phyloP scores from a whole-genome alignment of 1,139 yeast genomes.

The Blastobotrys elegans region DNA sequence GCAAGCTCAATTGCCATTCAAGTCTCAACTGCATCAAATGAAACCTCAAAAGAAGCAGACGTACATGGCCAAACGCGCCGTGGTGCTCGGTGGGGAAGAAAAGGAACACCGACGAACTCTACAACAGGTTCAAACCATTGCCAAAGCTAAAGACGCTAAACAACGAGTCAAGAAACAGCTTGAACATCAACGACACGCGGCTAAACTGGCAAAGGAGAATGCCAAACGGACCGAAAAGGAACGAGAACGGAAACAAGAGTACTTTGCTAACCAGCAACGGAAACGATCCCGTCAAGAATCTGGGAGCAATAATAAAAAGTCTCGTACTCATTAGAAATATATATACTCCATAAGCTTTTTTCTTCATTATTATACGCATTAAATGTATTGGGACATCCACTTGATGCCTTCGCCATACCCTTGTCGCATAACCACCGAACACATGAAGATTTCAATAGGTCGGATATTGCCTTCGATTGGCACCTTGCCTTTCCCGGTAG shows the following conservation, averaged over 20 bases:
- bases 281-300: slow-evolving; percentile 44
- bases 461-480: slow-evolving; percentile 71
- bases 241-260: slow-evolving; percentile 81
- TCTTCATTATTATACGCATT: slow-evolving; percentile 21
- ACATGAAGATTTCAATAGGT: slow-evolving; percentile 96
- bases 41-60: slow-evolving; percentile 82
- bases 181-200: slow-evolving; percentile 68
- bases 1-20: slow-evolving; percentile 78
- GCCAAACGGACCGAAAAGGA: slow-evolving; percentile 71
- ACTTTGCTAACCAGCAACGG: slow-evolving; percentile 66
- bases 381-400: slow-evolving; percentile 94
- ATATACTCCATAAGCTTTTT: background rate
- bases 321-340: slow-evolving; percentile 4
- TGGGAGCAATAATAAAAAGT: background rate
- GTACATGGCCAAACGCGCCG: slow-evolving; percentile 88
- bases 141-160: slow-evolving; percentile 82
- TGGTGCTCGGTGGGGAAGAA: slow-evolving; percentile 86
- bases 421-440: slow-evolving; percentile 94
- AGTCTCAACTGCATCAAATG: slow-evolving; percentile 71
- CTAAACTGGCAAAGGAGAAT: slow-evolving; percentile 68
- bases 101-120: slow-evolving; percentile 87
- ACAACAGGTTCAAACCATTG: slow-evolving; percentile 79
- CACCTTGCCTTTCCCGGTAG: slow-evolving; percentile 80
- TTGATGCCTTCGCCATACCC: slow-evolving; percentile 95
- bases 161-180: slow-evolving; percentile 69